Conservation (phyloP, 192 early-diverging fungal species). For the Rhizophagus clarus region DNA sequence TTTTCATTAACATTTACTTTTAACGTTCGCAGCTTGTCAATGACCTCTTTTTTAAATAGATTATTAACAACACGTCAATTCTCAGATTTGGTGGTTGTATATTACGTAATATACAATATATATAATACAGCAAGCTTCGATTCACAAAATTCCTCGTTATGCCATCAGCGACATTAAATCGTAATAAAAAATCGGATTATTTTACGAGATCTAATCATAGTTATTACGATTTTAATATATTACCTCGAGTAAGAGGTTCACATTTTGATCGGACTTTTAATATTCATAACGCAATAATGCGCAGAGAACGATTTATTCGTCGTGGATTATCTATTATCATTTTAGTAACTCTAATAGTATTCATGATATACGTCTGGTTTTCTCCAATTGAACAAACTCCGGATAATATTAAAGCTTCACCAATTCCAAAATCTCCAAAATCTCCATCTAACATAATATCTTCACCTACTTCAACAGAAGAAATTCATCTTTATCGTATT, state of each 20-base stretch:
- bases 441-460: not conserved
- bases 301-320: not conserved
- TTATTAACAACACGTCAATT: not conserved
- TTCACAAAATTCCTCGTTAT: not conserved
- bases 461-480: conserved; percentile 38
- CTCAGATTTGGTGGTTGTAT: too few species aligned
- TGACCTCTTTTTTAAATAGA: not conserved
- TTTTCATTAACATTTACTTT: not conserved
- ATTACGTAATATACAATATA: not conserved
- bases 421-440: not conserved
- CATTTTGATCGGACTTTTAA: not conserved
- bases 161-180: not conserved
- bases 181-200: not conserved
- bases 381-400: not conserved
- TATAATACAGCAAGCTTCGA: too few species aligned
- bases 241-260: not conserved
- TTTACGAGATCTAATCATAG: not conserved
- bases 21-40: not conserved
- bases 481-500: conserved; percentile 57
- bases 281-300: not conserved
- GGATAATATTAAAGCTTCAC: not conserved
- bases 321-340: not conserved
- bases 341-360: not conserved
- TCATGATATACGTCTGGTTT: not conserved
- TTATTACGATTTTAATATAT: not conserved